These are phyloP conservation scores for Trichomonas gallinae DNA, from an alignment of 208 protist genomes.

Conservation along the genomic window DNA sequence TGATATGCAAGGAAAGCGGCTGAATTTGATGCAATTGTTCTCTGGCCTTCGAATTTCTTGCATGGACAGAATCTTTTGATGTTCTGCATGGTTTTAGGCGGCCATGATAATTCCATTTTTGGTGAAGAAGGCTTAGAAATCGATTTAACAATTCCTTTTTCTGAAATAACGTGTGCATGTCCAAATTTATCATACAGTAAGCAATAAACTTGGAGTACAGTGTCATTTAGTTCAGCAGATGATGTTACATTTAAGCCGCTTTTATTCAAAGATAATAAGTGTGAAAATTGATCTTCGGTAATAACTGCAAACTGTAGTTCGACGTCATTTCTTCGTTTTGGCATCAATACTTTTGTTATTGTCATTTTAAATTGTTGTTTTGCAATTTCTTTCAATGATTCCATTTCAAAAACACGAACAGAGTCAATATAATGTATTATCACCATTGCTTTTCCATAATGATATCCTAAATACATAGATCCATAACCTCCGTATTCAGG, in stretches of 20 bases:
- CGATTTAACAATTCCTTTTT: background rate
- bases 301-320: background rate
- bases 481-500: background rate
- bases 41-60: background rate
- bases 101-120: background rate
- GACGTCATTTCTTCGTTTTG: background rate
- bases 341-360: background rate
- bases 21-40: background rate
- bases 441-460: background rate
- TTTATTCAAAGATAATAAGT: background rate
- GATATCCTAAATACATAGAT: background rate
- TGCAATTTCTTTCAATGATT: background rate
- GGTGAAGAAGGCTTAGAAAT: background rate
- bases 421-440: background rate
- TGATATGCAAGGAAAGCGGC: background rate
- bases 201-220: background rate
- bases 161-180: background rate
- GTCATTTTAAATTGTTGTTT: background rate
- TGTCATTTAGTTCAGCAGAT: background rate
- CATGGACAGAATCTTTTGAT: background rate
- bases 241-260: background rate
- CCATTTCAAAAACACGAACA: background rate
- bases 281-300: background rate
- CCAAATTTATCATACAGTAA: background rate
- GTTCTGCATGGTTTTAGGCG: background rate